Evolutionary conservation across 106 monocot genomes (phyloP), one percentile per base, ranked within the genome.

Genomic region (Amphibolis antarctica): DNA sequence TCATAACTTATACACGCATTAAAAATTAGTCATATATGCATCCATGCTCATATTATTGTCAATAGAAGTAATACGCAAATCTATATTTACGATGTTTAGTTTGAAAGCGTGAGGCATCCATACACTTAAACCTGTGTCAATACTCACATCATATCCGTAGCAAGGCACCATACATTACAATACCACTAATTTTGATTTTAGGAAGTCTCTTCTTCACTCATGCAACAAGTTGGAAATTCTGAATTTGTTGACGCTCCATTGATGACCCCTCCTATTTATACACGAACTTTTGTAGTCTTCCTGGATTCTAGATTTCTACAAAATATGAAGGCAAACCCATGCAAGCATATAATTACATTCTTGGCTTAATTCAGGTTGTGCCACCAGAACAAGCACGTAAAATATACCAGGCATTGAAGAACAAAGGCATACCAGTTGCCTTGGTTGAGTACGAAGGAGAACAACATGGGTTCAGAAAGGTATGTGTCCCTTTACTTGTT

Each of bases 381-480:
- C 84, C 69, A 10, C 96, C 96, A 25, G 80, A 78, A 58, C 96
- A 98, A 75, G 82, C 96, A 13, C 82, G 78, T 12, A 84, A 78
- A 60, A 86, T 98, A 12, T 75, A 90, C 67, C 74, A 30, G 28
- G 86, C 90, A 29, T 56, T 98, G 64, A 90, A 87, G 57, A 78
- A 82, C 1, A 90, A 79, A 72, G 90, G 88, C 3, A 43, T 98
- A 53, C 85, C 96, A 59, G 96, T 98, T 80, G 90, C 84, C 50
- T 66, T 90, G 25, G 73, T 98, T 7, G 87, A 90, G 60, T 98
- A 60, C 71, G 96, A 90, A 75, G 90, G 96, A 50, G 96, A 98
- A 44, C 90, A 90, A 59, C 96, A 98, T 59, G 96, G 96, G 13
- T 98, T 98, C 53, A 79, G 90, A 23, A 90, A 96, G 84, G 89